phyloP scores from a whole-genome alignment of 495 filamentous ascomycete species.

The Entonaema liquescens region DNA sequence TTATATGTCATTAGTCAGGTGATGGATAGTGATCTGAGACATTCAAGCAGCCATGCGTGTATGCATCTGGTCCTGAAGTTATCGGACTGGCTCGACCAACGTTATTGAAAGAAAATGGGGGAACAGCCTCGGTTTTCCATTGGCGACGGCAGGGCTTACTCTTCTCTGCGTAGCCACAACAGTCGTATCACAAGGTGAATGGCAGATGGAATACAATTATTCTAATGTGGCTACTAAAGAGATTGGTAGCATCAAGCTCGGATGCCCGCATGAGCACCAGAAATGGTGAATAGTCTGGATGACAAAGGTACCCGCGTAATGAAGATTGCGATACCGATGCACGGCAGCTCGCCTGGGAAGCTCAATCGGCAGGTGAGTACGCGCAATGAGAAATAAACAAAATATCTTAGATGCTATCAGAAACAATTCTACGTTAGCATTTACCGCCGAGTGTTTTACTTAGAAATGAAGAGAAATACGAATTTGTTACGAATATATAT shows the following conservation, averaged over 20 bases:
- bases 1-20: conserved; percentile 42
- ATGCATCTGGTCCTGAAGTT: conserved; percentile 37
- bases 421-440: neutral
- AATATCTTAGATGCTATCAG: neutral
- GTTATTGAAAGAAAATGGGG: conserved; percentile 29
- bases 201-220: conserved; percentile 32
- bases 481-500: too few species aligned
- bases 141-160: conserved; percentile 32
- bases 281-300: conserved; percentile 30
- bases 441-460: neutral
- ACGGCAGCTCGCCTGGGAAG: conserved; percentile 41
- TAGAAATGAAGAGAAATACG: neutral
- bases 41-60: conserved; percentile 42
- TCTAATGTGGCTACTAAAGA: conserved; percentile 33
- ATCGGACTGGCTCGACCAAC: conserved; percentile 24
- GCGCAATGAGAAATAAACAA: conserved; percentile 30
- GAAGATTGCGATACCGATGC: conserved; percentile 37
- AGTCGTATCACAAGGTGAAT: conserved; percentile 34
- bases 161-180: conserved; percentile 24
- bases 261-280: conserved; percentile 39
- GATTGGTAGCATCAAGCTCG: conserved; percentile 36
- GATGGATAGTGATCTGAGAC: conserved; percentile 37
- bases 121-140: conserved; percentile 32
- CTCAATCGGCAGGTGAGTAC: conserved; percentile 26
- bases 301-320: conserved; percentile 40